phyloP scores from a whole-genome alignment of 2,329 filamentous ascomycete genomes.

The Diaporthe vaccinii region DNA sequence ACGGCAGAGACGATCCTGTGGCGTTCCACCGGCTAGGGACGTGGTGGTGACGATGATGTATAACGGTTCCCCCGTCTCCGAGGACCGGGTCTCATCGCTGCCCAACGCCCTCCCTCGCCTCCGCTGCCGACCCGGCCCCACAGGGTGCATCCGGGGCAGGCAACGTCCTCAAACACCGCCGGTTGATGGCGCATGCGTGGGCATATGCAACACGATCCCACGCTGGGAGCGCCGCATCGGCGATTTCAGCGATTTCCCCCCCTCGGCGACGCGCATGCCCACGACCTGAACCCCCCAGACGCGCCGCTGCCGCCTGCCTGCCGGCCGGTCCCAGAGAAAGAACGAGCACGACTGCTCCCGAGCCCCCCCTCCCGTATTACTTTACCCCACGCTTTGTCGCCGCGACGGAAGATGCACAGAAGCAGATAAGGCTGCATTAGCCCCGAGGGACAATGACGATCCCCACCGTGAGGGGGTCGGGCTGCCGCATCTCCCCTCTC shows the following conservation, averaged over 20 bases:
- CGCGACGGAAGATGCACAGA: neutral
- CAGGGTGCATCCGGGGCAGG: neutral
- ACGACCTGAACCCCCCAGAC: neutral
- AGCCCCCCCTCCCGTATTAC: neutral
- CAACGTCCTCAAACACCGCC: neutral
- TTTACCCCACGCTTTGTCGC: neutral
- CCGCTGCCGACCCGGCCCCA: conserved; percentile 13
- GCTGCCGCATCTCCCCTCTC: neutral
- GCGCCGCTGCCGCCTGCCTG: conserved; percentile 16
- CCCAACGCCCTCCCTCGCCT: neutral
- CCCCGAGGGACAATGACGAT: neutral
- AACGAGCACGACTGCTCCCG: no score
- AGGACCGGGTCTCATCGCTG: neutral
- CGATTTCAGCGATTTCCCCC: neutral
- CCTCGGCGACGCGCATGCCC: neutral
- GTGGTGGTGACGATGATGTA: neutral
- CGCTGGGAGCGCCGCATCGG: neutral
- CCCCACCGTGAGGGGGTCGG: neutral
- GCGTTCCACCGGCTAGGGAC: neutral
- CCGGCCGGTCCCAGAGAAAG: neutral
- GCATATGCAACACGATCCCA: conserved; percentile 9
- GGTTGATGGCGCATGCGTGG: neutral
- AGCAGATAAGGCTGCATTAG: conserved; percentile 33
- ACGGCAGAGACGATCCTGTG: neutral
- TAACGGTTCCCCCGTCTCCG: neutral